Evolutionary conservation across 208 protist genomes (phyloP).

Genomic region (Naegleria gruberi): DNA sequence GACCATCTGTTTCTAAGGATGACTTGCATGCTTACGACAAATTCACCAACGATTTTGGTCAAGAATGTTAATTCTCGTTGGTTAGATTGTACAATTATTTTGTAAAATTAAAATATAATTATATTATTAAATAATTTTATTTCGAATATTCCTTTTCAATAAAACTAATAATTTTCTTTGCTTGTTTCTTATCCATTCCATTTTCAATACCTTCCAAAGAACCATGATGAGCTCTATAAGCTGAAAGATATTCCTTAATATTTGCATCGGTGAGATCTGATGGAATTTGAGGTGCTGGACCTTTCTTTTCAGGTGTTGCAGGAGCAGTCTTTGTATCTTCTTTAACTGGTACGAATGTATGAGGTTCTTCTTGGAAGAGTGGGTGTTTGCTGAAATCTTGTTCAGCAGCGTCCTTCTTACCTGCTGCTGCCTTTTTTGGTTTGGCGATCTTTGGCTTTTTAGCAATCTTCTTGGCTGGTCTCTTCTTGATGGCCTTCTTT

Average conservation of each 20-base stretch:
- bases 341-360: background rate
- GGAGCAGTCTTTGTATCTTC: background rate
- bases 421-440: background rate
- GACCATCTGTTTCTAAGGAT: slow-evolving; percentile 70
- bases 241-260: background rate
- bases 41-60: slow-evolving; percentile 91
- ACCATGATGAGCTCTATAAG: background rate
- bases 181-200: background rate
- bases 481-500: background rate
- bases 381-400: background rate
- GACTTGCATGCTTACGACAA: slow-evolving; percentile 83
- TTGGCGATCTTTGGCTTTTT: background rate
- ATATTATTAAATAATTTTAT: background rate
- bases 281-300: background rate
- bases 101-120: background rate
- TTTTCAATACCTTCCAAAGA: background rate
- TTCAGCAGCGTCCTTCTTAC: background rate
- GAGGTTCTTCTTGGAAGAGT: background rate
- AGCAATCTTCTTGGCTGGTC: background rate
- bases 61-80: slow-evolving; percentile 71
- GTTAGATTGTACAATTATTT: background rate
- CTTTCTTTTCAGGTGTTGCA: background rate
- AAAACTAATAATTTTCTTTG: background rate
- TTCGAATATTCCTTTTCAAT: background rate
- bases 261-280: background rate